phyloP scores from a whole-genome alignment of 75 land plant species.

The Sequoiadendron giganteum region DNA sequence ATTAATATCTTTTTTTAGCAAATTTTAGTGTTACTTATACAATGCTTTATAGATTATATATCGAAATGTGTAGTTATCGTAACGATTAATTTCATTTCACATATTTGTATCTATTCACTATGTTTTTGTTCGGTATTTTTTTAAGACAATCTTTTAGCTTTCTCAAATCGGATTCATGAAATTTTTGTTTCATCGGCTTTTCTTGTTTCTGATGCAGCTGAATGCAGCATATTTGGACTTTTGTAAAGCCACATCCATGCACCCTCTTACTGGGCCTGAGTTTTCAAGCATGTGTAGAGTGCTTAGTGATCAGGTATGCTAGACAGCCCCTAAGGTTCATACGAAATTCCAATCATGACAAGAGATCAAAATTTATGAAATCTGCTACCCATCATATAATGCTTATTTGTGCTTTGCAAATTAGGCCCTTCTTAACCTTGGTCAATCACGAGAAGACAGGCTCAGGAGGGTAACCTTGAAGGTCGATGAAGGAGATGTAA shows the following conservation, averaged over 20 bases:
- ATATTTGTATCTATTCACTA: no score
- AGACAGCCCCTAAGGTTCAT: background rate
- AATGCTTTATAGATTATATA: no score
- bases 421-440: slow-evolving; percentile 78
- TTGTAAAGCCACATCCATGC: slow-evolving; percentile 64
- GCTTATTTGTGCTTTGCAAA: background rate
- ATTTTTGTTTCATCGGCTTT: background rate
- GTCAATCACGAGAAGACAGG: slow-evolving; percentile 67
- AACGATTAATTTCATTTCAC: no score
- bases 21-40: no score
- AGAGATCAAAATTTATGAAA: background rate
- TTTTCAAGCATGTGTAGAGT: slow-evolving; percentile 74
- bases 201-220: slow-evolving; percentile 43
- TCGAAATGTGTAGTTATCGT: no score
- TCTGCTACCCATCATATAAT: background rate
- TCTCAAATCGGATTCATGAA: no score
- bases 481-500: slow-evolving; percentile 39
- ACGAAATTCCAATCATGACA: background rate
- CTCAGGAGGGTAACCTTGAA: slow-evolving; percentile 49
- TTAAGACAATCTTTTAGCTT: no score
- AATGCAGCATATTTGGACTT: slow-evolving; percentile 68
- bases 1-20: no score
- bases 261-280: slow-evolving; percentile 61
- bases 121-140: no score
- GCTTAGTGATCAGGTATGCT: slow-evolving; percentile 81